Evolutionary conservation across 2,329 filamentous ascomycete genomes (phyloP).

Genomic region (Colletotrichum gigasporum): DNA sequence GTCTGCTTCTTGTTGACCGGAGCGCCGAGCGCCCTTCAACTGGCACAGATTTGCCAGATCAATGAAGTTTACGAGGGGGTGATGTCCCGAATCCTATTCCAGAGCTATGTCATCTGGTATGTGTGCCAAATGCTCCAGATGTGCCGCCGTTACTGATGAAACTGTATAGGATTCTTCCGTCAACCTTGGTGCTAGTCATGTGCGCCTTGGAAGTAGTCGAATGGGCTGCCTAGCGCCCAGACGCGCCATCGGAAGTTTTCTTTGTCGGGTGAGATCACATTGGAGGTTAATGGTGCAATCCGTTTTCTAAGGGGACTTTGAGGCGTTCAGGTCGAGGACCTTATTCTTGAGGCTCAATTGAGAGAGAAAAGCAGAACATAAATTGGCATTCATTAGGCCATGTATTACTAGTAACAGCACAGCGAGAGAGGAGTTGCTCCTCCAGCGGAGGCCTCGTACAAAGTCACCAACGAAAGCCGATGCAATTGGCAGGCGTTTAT

Average conservation of each 20-base stretch:
- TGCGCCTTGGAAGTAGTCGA: slow-evolving; percentile 91
- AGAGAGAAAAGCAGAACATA: slow-evolving; percentile 4
- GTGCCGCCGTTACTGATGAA: slow-evolving; percentile 43
- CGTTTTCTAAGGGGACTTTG: neutral
- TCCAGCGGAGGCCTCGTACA: too few relatives aligned
- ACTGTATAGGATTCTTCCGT: slow-evolving; percentile 83
- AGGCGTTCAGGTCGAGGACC: slow-evolving; percentile 2
- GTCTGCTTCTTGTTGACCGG: slow-evolving; percentile 97
- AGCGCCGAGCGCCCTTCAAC: slow-evolving; percentile 89
- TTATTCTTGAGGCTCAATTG: neutral
- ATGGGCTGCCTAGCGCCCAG: slow-evolving; percentile 68
- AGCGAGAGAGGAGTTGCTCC: too few relatives aligned
- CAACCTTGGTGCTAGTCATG: slow-evolving; percentile 90
- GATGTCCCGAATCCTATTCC: slow-evolving; percentile 92
- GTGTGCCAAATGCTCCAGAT: slow-evolving; percentile 46
- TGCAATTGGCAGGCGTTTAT: neutral
- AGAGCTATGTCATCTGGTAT: slow-evolving; percentile 95
- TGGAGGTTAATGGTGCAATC: neutral
- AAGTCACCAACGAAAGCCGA: neutral
- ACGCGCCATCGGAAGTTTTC: neutral
- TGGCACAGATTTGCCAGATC: slow-evolving; percentile 98
- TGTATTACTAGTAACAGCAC: slow-evolving; percentile 4
- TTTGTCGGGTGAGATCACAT: neutral
- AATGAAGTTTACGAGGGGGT: slow-evolving; percentile 95
- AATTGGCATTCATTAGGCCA: neutral